A percentile compares a stretch with the other conserved stretches of the same genome.
These are phyloP conservation scores for Ulota crispa DNA, from an alignment of 225 moss, liverwort and hornwort species.

Conservation along the genomic window DNA sequence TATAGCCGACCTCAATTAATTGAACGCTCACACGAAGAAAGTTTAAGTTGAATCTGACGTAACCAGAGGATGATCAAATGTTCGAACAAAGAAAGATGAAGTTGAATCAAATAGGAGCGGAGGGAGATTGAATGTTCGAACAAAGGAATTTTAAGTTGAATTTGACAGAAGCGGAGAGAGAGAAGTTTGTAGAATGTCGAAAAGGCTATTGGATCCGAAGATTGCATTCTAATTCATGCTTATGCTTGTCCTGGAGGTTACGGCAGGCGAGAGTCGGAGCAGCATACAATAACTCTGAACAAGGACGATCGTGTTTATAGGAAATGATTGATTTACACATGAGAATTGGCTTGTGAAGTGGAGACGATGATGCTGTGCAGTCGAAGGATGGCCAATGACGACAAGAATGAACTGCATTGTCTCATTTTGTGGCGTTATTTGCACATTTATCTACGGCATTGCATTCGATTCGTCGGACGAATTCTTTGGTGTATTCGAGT, in stretches of 20 bases:
- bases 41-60: background rate
- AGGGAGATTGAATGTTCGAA: background rate
- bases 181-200: background rate
- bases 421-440: background rate
- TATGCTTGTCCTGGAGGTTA: background rate
- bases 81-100: background rate
- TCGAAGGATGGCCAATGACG: background rate
- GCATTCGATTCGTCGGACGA: background rate
- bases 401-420: conserved; percentile 1
- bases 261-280: background rate
- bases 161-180: background rate
- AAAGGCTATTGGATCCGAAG: background rate
- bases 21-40: background rate
- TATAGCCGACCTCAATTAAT: background rate
- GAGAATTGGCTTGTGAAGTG: background rate
- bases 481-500: background rate
- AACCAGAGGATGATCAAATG: background rate
- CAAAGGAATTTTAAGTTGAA: background rate
- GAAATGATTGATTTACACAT: conserved; percentile 10
- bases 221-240: background rate
- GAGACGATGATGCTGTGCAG: background rate
- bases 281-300: background rate
- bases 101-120: background rate
- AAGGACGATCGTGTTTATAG: background rate
- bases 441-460: background rate